Percentiles rank a stretch among this genome's conserved stretches.
These are phyloP conservation scores for Populus alba DNA, from an alignment of 345 rosid species.

Conservation along the genomic window DNA sequence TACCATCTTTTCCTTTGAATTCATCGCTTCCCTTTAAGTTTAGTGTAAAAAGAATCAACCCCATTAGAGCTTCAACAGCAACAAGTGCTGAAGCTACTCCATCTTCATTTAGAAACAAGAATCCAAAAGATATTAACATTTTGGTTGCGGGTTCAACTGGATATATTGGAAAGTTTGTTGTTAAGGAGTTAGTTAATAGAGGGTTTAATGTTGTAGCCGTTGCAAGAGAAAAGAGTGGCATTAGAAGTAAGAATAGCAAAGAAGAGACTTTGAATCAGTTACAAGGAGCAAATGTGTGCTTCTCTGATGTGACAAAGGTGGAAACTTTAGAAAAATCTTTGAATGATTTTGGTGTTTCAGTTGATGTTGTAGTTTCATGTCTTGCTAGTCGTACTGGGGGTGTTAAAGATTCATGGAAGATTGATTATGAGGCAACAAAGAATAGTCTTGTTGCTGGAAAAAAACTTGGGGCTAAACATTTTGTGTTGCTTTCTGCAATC, in stretches of 20 bases:
- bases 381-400: slow-evolving; percentile 90
- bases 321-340: slow-evolving; percentile 51
- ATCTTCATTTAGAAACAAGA: slow-evolving; percentile 59
- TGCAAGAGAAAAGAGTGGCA: slow-evolving; percentile 85
- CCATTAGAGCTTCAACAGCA: slow-evolving; percentile 42
- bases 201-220: slow-evolving; percentile 81
- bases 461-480: slow-evolving; percentile 73
- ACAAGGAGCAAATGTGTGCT: slow-evolving; percentile 66
- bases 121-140: slow-evolving; percentile 58
- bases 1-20: slow-evolving; percentile 17
- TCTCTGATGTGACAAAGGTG: slow-evolving; percentile 76
- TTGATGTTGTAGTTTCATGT: slow-evolving; percentile 89
- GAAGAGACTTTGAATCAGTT: slow-evolving; percentile 59
- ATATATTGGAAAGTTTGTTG: slow-evolving; percentile 88
- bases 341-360: slow-evolving; percentile 37
- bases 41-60: slow-evolving; percentile 30
- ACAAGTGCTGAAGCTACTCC: slow-evolving; percentile 28
- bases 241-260: slow-evolving; percentile 57
- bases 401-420: slow-evolving; percentile 88
- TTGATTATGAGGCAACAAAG: slow-evolving; percentile 85
- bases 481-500: slow-evolving; percentile 82
- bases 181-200: slow-evolving; percentile 63
- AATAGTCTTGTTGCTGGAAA: slow-evolving; percentile 82
- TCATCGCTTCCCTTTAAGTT: slow-evolving; percentile 22
- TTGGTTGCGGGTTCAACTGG: slow-evolving; percentile 91